Percentiles rank a stretch among this genome's conserved stretches.
phyloP scores from a whole-genome alignment of 2,329 filamentous ascomycete species.

The Aspergillus ochraceoroseus region DNA sequence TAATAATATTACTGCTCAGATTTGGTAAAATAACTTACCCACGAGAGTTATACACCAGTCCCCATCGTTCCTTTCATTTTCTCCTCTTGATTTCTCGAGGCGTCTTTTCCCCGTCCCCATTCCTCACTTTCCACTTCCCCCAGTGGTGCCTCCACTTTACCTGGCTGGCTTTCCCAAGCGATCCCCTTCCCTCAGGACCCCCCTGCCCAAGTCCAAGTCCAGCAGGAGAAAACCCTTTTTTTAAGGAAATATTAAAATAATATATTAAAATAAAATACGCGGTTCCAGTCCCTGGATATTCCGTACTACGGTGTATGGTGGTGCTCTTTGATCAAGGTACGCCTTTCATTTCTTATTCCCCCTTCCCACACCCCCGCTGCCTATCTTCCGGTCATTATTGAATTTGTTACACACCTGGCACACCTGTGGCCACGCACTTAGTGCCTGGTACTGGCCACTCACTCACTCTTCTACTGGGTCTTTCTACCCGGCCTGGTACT shows the following conservation, averaged over 20 bases:
- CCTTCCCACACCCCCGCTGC: constrained; percentile 15
- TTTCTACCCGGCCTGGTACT: constrained; percentile 25
- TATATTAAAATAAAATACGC: constrained; percentile 25
- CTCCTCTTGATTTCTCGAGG: constrained; percentile 15
- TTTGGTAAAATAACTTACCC: constrained; percentile 21
- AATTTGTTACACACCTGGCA: constrained; percentile 20
- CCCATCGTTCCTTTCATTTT: constrained; percentile 11
- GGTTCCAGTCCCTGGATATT: constrained; percentile 11
- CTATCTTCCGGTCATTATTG: constrained; percentile 17
- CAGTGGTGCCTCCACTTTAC: constrained; percentile 31
- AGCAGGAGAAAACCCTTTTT: constrained; percentile 9
- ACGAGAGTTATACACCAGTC: constrained; percentile 15
- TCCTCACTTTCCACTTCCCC: constrained; percentile 21
- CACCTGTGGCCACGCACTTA: constrained; percentile 29
- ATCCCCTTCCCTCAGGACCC: constrained; percentile 17
- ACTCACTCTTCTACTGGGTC: constrained; percentile 9
- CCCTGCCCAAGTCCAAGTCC: constrained; percentile 4
- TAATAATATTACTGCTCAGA: constrained; percentile 17
- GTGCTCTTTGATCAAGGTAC: constrained; percentile 25
- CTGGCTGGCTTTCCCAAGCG: constrained; percentile 19
- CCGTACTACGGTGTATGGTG: constrained; percentile 20
- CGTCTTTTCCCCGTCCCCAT: constrained; percentile 21
- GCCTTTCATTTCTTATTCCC: constrained; percentile 18
- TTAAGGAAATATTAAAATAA: constrained; percentile 13
- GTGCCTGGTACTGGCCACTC: constrained; percentile 23